Conservation (phyloP, 2,329 filamentous ascomycete species). For the Calonectria honghensis region DNA sequence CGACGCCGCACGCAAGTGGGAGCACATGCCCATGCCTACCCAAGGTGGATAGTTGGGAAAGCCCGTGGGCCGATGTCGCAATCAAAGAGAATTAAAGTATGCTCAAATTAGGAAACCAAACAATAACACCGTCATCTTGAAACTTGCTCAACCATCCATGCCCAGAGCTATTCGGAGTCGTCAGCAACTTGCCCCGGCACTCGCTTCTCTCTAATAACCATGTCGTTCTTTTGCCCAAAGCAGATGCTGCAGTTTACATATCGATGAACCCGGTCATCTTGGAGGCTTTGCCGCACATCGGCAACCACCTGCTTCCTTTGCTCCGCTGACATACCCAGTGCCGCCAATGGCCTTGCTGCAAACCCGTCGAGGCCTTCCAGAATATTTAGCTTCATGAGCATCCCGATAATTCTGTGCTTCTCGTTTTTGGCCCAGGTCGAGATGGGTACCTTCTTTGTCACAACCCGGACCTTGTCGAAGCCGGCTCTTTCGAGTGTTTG, state of each 20-base stretch:
- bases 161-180: slow-evolving; percentile 3
- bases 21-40: slow-evolving; percentile 4
- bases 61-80: slow-evolving; percentile 13
- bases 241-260: slow-evolving; percentile 66
- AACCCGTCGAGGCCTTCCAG: slow-evolving; percentile 65
- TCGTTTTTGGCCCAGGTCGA: slow-evolving; percentile 66
- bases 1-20: neutral
- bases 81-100: neutral
- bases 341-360: slow-evolving; percentile 64
- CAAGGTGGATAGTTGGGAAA: neutral
- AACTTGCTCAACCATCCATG: slow-evolving; percentile 13
- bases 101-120: neutral
- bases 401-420: slow-evolving; percentile 63
- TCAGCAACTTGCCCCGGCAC: neutral
- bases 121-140: neutral
- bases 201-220: neutral
- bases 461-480: slow-evolving; percentile 66
- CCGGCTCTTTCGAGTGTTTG: slow-evolving; percentile 63
- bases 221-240: slow-evolving; percentile 64
- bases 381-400: slow-evolving; percentile 66
- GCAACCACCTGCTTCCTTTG: slow-evolving; percentile 60
- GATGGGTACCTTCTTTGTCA: slow-evolving; percentile 67
- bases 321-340: slow-evolving; percentile 59
- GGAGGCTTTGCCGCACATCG: slow-evolving; percentile 58
- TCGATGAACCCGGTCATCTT: slow-evolving; percentile 61